Evolutionary conservation across 768 basidiomycete genomes (phyloP), one percentile per base, ranked within the genome.

Genomic region (Brasilioporus rufonigricans): DNA sequence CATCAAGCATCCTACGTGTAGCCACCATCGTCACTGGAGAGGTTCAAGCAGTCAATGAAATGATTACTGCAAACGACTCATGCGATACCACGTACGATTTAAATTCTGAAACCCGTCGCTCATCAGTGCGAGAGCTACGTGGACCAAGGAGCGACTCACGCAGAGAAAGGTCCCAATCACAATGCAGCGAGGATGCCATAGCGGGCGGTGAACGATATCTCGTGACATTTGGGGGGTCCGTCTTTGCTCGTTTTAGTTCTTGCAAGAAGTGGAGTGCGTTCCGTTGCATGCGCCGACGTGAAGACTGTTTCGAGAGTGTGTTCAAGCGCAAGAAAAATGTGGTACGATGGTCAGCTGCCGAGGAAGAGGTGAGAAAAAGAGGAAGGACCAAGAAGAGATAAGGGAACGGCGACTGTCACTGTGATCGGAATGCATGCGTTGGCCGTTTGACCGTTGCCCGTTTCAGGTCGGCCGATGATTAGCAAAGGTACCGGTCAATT

Each of bases 141-240:
- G 18, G 3, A 39, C 2, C 3, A 27, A 23, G 16, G 36, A 6
- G 10, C 1, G 29, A 45, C 52, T 53, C 63, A 90, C 88, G 39
- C 82, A 84, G 39, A 91, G 78, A 71, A 90, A 89, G 2, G 80
- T 83, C 0, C 86, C 7, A 76, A 70, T 85, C 86, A 89, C 48
- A 90, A 74, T 14, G 85, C 86, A 14, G 78, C 81, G 48, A 89
- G 66, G 53, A 90, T 90, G 0, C 82, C 80, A 66, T 81, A 77
- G 7, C 85, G 76, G 7, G 79, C 84, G 1, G 76, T 71, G 21
- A 63, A 65, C 3, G 84, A 76, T n/a, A 90, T 81, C 43, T 86
- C 84, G 21, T 81, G 65, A 7, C 86, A 85, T 3, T 84, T 84
- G 23, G 46, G 50, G 8, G n/a, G n/a, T 26, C 26, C 29, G 19